Percentiles rank a stretch among this genome's conserved stretches.
Conservation (phyloP, 1,284 basidiomycete species). For the Sporisorium exsertum region DNA sequence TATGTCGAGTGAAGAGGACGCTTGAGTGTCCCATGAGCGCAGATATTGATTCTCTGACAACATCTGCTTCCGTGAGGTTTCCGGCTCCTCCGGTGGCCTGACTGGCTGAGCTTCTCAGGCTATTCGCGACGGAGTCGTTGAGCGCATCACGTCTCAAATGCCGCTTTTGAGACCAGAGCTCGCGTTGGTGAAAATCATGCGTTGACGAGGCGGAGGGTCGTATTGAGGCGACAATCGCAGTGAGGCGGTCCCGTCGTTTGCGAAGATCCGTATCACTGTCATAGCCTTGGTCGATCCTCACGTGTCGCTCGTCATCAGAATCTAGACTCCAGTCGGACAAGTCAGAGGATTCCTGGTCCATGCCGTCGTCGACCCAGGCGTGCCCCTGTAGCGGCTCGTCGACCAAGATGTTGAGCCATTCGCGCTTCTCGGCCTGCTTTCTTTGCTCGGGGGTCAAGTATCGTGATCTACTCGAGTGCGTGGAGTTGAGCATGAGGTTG, state of each 20-base stretch:
- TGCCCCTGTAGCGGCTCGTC: slow-evolving; percentile 42
- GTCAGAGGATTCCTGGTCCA: slow-evolving; percentile 23
- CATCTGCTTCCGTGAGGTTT: slow-evolving; percentile 26
- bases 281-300: slow-evolving; percentile 18
- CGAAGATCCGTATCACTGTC: slow-evolving; percentile 35
- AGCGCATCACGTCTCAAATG: slow-evolving; percentile 6
- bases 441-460: slow-evolving; percentile 45
- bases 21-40: slow-evolving; percentile 27
- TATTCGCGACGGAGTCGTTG: neutral
- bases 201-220: slow-evolving; percentile 16
- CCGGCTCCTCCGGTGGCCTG: neutral
- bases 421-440: slow-evolving; percentile 28
- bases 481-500: slow-evolving; percentile 39
- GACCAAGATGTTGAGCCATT: slow-evolving; percentile 42
- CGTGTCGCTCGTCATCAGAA: slow-evolving; percentile 27
- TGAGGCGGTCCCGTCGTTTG: slow-evolving; percentile 21
- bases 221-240: slow-evolving; percentile 3
- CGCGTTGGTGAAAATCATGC: slow-evolving; percentile 14
- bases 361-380: slow-evolving; percentile 18
- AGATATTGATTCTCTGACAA: slow-evolving; percentile 28
- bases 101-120: neutral
- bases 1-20: slow-evolving; percentile 11
- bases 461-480: slow-evolving; percentile 18
- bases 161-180: slow-evolving; percentile 16
- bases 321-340: slow-evolving; percentile 45